phyloP scores from a whole-genome alignment of 176 grass and related monocot species.

The Poa pratensis region DNA sequence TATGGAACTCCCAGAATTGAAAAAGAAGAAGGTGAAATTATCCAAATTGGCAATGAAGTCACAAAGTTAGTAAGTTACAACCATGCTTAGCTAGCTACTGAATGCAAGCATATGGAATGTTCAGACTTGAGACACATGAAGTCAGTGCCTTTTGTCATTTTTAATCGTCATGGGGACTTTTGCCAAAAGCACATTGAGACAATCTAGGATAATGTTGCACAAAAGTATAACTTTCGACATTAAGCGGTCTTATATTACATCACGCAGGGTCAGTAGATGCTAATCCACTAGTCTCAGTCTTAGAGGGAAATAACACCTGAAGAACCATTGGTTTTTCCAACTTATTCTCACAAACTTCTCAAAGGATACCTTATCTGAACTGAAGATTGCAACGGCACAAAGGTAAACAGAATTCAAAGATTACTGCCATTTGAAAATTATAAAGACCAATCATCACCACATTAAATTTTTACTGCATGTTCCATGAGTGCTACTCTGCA shows the following conservation, averaged over 20 bases:
- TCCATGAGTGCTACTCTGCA: conserved; percentile 37
- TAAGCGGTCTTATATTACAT: conserved; percentile 7
- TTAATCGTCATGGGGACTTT: conserved; percentile 30
- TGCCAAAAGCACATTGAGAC: conserved; percentile 26
- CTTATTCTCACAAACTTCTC: not conserved
- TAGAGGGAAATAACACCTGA: too few relatives aligned
- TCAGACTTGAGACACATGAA: conserved; percentile 15
- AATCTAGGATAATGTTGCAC: conserved; percentile 22
- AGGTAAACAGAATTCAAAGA: not conserved
- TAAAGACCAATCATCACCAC: conserved; percentile 17
- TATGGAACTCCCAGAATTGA: too few relatives aligned
- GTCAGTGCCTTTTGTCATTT: conserved; percentile 15
- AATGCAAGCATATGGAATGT: conserved; percentile 37
- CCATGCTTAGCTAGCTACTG: not conserved
- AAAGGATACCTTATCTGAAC: not conserved
- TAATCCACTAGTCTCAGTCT: conserved; percentile 2
- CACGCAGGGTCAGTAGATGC: conserved; percentile 33
- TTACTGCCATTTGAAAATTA: not conserved
- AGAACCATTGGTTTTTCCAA: too few relatives aligned
- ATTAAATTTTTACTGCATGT: conserved; percentile 13
- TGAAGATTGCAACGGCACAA: conserved; percentile 29
- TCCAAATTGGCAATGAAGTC: not conserved
- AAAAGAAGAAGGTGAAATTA: too few relatives aligned
- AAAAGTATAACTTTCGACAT: conserved; percentile 34
- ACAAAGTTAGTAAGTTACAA: not conserved